These are phyloP conservation scores for Spergularia azorica DNA, from an alignment of 179 eudicot genomes.

Conservation along the genomic window DNA sequence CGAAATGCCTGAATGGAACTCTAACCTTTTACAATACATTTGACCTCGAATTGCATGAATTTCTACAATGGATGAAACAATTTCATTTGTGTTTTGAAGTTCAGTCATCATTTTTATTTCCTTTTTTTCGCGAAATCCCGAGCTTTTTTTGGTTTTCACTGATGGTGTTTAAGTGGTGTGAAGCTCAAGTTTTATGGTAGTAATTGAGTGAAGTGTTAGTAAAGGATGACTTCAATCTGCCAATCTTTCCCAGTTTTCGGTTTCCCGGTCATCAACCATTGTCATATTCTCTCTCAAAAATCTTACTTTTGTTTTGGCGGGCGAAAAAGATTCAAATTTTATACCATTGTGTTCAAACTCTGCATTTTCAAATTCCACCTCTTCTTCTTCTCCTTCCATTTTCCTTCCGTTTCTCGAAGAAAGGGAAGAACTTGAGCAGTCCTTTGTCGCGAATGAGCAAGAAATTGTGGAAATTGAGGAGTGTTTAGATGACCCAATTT, in stretches of 20 bases:
- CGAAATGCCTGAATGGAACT: slow-evolving; percentile 20
- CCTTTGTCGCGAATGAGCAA: slow-evolving; percentile 10
- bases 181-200: background rate
- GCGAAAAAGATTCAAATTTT: slow-evolving; percentile 27
- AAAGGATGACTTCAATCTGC: slow-evolving; percentile 21
- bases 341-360: slow-evolving; percentile 29
- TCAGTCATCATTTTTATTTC: background rate
- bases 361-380: slow-evolving; percentile 28
- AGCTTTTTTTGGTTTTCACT: background rate
- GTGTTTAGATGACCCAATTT: slow-evolving; percentile 54
- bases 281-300: slow-evolving; percentile 12
- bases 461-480: slow-evolving; percentile 28
- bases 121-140: background rate
- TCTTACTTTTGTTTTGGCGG: slow-evolving; percentile 9
- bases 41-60: background rate
- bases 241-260: slow-evolving; percentile 14
- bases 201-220: slow-evolving; percentile 6
- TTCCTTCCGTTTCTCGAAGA: slow-evolving; percentile 66
- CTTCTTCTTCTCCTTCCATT: slow-evolving; percentile 35
- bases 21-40: background rate
- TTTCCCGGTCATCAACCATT: slow-evolving; percentile 2
- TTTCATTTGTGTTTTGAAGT: background rate
- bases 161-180: background rate
- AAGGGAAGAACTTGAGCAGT: slow-evolving; percentile 25
- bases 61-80: background rate